Percentiles rank a stretch among this genome's conserved stretches.
Conservation (phyloP, 805 yeast genomes). For the Sporopachydermia quercuum region DNA sequence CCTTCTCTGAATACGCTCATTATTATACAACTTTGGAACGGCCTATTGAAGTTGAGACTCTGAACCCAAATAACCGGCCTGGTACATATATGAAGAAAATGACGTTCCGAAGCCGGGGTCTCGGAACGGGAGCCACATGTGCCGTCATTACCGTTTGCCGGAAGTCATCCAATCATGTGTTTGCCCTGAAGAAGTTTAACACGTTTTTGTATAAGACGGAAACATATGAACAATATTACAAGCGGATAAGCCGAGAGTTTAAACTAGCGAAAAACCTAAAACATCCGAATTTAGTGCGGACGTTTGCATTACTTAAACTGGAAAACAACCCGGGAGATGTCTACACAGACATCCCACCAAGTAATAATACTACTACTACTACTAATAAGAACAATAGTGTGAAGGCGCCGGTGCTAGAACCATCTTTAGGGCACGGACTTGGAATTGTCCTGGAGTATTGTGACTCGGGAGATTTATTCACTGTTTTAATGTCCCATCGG, state of each 20-base stretch:
- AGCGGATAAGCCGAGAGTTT: background rate
- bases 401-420: background rate
- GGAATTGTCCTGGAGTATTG: slow-evolving; percentile 59
- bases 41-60: background rate
- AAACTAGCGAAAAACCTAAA: background rate
- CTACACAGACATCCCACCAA: no score
- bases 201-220: background rate
- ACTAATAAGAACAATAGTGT: no score
- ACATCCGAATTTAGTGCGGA: slow-evolving; percentile 1
- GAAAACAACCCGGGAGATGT: background rate
- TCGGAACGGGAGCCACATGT: background rate
- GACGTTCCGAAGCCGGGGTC: background rate
- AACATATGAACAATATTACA: background rate
- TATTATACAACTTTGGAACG: background rate
- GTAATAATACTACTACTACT: no score
- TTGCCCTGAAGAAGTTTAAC: slow-evolving; percentile 1
- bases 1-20: background rate
- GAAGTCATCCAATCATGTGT: background rate
- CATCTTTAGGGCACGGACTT: slow-evolving; percentile 36
- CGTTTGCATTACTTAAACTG: background rate
- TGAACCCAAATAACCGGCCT: background rate
- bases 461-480: slow-evolving; percentile 45
- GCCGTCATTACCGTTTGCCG: background rate
- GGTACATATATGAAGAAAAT: background rate
- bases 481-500: slow-evolving; percentile 46